Base-by-base conservation (phyloP, 495 filamentous ascomycete species). In the Trichoderma virens region DNA sequence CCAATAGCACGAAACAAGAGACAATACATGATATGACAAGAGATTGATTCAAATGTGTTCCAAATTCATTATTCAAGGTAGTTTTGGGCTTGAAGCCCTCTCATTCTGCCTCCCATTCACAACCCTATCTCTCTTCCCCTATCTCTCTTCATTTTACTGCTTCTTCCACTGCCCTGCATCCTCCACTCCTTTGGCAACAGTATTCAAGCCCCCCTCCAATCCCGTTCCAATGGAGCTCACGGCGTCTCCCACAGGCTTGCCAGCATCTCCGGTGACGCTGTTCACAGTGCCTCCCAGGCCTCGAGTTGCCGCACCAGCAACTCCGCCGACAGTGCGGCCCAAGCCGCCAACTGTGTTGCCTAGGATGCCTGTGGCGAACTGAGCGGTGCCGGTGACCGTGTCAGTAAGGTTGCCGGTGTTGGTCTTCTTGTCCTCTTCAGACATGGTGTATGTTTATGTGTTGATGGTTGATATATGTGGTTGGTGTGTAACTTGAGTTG, bases 101-200 rank as follows among this genome's bases (percentile, higher is more conserved):
- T 43, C 39, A 11, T 11, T 18, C 14, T 3, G 14, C 3, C 39
- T 41, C 2, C 8, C 38, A 13, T 39, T 1, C 38, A 39, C 6
- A 41, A 41, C 38, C 14, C 1, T 14, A 6, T 18, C 38, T n/a
- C 38, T 16, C 18, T 8, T 23, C 18, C 18, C 43, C 35, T 30
- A 35, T 35, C 6, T n/a, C 25, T 34, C 66, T 61, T n/a, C n/a
- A n/a, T n/a, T n/a, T 31, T 71, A 65, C 39, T 67, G 65, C 66
- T 79, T 83, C 78, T 82, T 86, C 80, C 86, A 86, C 74, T 89
- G 76, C 3, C 88, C 87, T 31, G 88, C 86, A 70, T 88, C 79
- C 77, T 90, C 87, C 41, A 88, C 80, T 0, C 87, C 86, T 72
- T 83, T 79, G 13, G 84, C 81, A 38, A 88, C 79, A 35, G 69